Base-by-base conservation (phyloP, 441 rosid species). In the Eugenia klotzschiana region DNA sequence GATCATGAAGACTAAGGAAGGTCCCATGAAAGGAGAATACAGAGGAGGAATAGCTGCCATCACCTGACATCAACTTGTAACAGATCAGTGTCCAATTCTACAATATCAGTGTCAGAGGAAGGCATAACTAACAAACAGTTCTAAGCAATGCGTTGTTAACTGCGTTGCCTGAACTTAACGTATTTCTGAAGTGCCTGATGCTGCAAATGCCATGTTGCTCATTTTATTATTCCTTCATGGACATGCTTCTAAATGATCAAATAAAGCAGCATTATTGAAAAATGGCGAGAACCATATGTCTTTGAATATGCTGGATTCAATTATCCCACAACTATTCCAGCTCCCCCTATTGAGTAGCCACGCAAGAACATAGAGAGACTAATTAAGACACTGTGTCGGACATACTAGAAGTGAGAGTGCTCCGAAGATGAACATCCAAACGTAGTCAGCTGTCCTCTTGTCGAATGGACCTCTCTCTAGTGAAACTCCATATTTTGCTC, bases 401-500 rank as follows among this genome's bases (percentile, higher is more conserved):
- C 87, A 80, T 82, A 93, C 96, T 87, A 91, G 85, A 79, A 93
- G 92, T 79, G 94, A 89, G 2, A 93, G 23, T 23, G 94, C 94
- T 79, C 94, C 96, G 77, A 90, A 90, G 83, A 93, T 82, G 80
- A 93, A 84, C 96, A 93, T 93, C 94, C 96, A 93, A 33, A 92
- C 87, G 85, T 82, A 92, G 81, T 93, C 96, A 25, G 96, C 94
- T 10, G 92, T 90, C 86, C 96, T 91, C 87, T 91, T 92, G 87
- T 91, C 93, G 79, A 93, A 93, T n/a, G 94, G 90, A 50, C 92
- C 96, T 79, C 88, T 89, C 89, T 93, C 96, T 80, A 93, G 73
- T 33, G 89, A 85, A 53, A 93, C 94, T 41, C 94, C 93, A 86
- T 90, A 92, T 86, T 82, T 90, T 79, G 93, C 94, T 90, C 94